Evolutionary conservation across 805 yeast genomes (phyloP), one percentile per base, ranked within the genome.

Genomic region (Cyberlindnera suaveolens): DNA sequence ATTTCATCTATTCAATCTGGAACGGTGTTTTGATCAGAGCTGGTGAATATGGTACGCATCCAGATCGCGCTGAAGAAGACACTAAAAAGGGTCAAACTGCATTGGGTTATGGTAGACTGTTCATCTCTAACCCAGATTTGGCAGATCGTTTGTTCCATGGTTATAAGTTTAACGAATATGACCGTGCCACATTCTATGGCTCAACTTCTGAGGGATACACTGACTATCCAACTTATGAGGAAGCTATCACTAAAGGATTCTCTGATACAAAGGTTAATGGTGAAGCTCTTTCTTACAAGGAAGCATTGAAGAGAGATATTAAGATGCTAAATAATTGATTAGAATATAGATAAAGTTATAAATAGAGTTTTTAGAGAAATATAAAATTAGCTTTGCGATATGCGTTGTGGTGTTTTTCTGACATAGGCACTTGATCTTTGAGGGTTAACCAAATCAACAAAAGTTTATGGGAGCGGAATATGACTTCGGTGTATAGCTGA

Each of bases 1-100:
- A 67, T 14, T 71, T 67, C 43, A 62, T 60, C 16, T 64, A 60
- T 46, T 53, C 65, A n/a, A 61, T 71, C 43, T 75, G 74, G 75
- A 64, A 63, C 46, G 79, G 78, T 41, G 54, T 57, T 29, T 47
- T 74, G 17, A 48, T 74, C 30, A 49, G 49, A 44, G 51, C 56
- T 37, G 53, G 51, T 43, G 45, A 47, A 23, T 51, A 46, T 27
- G 47, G 46, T 16, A 11, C 26, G 5, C 35, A 50, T 26, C 52
- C 54, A 31, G 47, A 47, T 27, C 18, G 38, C 11, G 51, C 53
- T 17, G 27, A 10, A 5, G 37, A 30, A 26, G 48, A 47, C 39
- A 31, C 38, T 5, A 23, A 17, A 16, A 29, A 31, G 31, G 40
- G 41, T 9, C 27, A 41, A 31, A 50, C 54, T 4, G 34, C 46